A percentile compares a stretch with the other conserved stretches of the same genome.
These are phyloP conservation scores for Cyberlindnera petersonii DNA, from an alignment of 805 yeast species.

Conservation along the genomic window DNA sequence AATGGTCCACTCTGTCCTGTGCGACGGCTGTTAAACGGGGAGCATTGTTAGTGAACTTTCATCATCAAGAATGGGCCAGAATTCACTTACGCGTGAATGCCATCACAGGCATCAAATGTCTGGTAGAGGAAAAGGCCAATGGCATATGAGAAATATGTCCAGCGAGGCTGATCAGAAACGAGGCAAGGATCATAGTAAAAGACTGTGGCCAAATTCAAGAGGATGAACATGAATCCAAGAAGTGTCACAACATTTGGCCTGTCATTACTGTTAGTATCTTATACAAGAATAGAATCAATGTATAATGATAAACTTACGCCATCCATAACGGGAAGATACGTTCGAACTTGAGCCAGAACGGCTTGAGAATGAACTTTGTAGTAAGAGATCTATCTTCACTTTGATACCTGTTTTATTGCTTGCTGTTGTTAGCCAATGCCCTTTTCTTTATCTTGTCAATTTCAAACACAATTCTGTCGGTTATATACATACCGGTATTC, in stretches of 20 bases:
- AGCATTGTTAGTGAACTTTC: neutral
- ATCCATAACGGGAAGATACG: conserved; percentile 74
- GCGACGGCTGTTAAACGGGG: conserved; percentile 45
- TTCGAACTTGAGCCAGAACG: conserved; percentile 77
- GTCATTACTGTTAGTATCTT: conserved; percentile 5
- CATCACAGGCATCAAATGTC: conserved; percentile 95
- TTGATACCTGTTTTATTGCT: conserved; percentile 37
- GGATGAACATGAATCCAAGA: conserved; percentile 68
- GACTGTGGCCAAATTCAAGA: conserved; percentile 59
- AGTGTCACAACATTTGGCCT: conserved; percentile 83
- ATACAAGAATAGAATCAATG: neutral
- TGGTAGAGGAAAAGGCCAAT: conserved; percentile 85
- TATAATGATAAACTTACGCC: conserved; percentile 49
- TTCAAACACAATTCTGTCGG: no score
- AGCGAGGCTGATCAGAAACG: conserved; percentile 55
- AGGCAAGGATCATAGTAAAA: conserved; percentile 72
- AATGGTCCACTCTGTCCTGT: conserved; percentile 94
- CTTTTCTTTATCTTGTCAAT: no score
- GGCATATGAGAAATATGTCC: conserved; percentile 78
- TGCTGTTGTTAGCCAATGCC: neutral
- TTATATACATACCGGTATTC: conserved; percentile 29
- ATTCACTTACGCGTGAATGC: conserved; percentile 50
- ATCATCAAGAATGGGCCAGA: neutral
- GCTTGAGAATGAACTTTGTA: conserved; percentile 72
- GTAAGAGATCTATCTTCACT: conserved; percentile 79